Conservation (phyloP, 331 rosid genomes). For the Telfairia occidentalis region DNA sequence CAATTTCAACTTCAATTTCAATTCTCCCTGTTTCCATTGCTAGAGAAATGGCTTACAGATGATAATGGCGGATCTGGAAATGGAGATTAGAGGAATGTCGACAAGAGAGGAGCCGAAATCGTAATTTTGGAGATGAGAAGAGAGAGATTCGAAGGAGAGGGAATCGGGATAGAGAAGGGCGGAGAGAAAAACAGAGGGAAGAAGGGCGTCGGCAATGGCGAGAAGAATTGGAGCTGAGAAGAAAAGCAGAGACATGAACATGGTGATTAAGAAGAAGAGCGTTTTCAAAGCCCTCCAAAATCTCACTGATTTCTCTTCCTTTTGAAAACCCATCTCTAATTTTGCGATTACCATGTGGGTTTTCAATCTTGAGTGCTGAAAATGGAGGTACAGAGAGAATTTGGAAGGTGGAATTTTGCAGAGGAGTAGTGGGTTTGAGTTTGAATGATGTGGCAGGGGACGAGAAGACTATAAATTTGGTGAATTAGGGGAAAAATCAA, state of each 20-base stretch:
- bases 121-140: slow-evolving; percentile 57
- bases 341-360: background rate
- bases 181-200: slow-evolving; percentile 73
- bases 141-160: slow-evolving; percentile 30
- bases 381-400: background rate
- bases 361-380: background rate
- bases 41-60: slow-evolving; percentile 27
- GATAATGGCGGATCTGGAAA: slow-evolving; percentile 64
- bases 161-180: slow-evolving; percentile 29
- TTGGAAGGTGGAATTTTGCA: too few species aligned
- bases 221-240: slow-evolving; percentile 76
- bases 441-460: background rate
- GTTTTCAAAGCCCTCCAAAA: slow-evolving; percentile 57
- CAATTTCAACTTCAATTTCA: background rate
- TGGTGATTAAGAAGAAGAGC: slow-evolving; percentile 59
- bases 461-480: background rate
- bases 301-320: slow-evolving; percentile 55
- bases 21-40: background rate
- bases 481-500: background rate
- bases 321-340: slow-evolving; percentile 45
- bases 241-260: slow-evolving; percentile 61
- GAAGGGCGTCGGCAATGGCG: slow-evolving; percentile 58
- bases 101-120: slow-evolving; percentile 66
- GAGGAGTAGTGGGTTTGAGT: background rate
- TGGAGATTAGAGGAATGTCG: slow-evolving; percentile 73